Conservation (phyloP, 768 basidiomycete genomes). For the Suillus ampliporus region DNA sequence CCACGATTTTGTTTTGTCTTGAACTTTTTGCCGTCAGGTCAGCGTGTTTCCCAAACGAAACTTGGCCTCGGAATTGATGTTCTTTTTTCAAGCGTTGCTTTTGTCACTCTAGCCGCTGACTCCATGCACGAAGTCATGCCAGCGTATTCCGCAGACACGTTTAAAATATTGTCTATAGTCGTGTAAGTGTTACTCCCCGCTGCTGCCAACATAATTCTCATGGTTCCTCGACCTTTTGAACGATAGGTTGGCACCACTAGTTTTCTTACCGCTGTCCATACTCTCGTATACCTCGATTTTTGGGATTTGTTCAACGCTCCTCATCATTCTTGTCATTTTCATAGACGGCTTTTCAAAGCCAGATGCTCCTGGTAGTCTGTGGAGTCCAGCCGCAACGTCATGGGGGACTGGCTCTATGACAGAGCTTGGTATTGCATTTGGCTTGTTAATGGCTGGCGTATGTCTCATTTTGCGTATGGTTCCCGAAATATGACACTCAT, state of each 20-base stretch:
- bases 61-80: constrained; percentile 1
- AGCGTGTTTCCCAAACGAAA: constrained; percentile 20
- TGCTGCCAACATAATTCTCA: constrained; percentile 4
- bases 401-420: constrained; percentile 54
- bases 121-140: constrained; percentile 80
- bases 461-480: constrained; percentile 26
- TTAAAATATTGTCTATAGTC: constrained; percentile 75
- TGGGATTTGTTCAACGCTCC: constrained; percentile 78
- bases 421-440: constrained; percentile 81
- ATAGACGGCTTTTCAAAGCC: constrained; percentile 80
- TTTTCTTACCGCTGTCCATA: constrained; percentile 84
- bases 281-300: constrained; percentile 90
- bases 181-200: constrained; percentile 52
- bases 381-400: constrained; percentile 73
- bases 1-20: constrained; percentile 79
- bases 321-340: constrained; percentile 78
- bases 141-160: constrained; percentile 64
- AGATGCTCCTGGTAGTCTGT: constrained; percentile 80
- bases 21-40: constrained; percentile 87
- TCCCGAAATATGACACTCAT: neutral
- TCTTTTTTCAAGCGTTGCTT: constrained; percentile 65
- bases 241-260: constrained; percentile 74
- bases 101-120: constrained; percentile 91
- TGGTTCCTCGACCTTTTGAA: constrained; percentile 2
- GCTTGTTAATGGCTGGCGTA: constrained; percentile 92